Base-by-base conservation (phyloP, 768 basidiomycete genomes). In the Psilocybe cyanescens region DNA sequence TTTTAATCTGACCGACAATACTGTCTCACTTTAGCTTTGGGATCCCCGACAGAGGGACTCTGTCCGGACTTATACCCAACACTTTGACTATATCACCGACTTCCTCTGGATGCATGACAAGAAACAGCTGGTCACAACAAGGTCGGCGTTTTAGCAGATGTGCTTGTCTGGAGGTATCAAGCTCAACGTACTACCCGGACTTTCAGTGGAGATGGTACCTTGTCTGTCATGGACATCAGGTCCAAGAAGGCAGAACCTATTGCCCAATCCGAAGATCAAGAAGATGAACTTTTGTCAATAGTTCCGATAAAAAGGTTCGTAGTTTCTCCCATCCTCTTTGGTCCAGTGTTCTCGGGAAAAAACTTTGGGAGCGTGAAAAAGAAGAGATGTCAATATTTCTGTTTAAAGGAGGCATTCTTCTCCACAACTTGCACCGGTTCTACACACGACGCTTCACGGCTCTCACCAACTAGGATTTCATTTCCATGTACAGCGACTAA, bases 71-170 rank as follows among this genome's bases (percentile, higher is more conserved):
- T 95, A 94, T 70, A 85, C 78, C 31, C 96, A 97, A 53, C 96
- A 98, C 69, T 95, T 90, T 71, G 95, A 97, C 75, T 97, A 94
- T 70, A 95, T 97, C 58, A 91, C 94, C 39, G 95, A 95, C 72
- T 95, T 97, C 74, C 76, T 92, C 41, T 97, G 91, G 86, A 73
- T 95, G 58, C 85, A 84, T 39, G 91, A 92, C 74, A 92, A 91
- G 75, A 90, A 86, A 64, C 93, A 94, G 59, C 81, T 95, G 14
- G 84, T 98, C 17, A 84, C 91, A 33, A 95, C 95, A 3, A 97
- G 95, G 95, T 95, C 71, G 58, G 81, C 31, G 48, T 61, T 39
- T 52, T 14, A 47, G 44, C 55, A 52, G 54, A 60, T 35, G 19
- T 37, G 30, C 41, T 12, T 33, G 28, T 31, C 44, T 31, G n/a